phyloP scores from a whole-genome alignment of 768 basidiomycete species.

The Hortiboletus campestris region DNA sequence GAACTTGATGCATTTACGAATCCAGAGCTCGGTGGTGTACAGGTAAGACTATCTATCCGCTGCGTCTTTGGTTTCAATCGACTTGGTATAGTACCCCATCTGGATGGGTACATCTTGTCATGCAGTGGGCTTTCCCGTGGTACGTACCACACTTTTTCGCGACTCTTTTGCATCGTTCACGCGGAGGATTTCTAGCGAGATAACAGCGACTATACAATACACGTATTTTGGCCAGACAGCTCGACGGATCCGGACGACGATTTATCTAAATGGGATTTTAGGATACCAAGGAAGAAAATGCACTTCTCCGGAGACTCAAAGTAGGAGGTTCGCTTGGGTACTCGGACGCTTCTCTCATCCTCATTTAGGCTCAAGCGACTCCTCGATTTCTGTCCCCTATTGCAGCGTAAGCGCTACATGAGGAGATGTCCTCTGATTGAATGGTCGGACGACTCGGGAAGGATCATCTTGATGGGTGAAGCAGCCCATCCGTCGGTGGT shows the following conservation, averaged over 20 bases:
- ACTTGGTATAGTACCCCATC: conserved; percentile 12
- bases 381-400: conserved; percentile 33
- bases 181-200: conserved; percentile 16
- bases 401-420: conserved; percentile 38
- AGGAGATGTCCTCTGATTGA: conserved; percentile 33
- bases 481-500: conserved; percentile 56
- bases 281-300: conserved; percentile 35
- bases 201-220: conserved; percentile 37
- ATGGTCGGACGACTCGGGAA: conserved; percentile 46
- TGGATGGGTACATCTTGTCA: conserved; percentile 21
- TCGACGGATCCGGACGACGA: conserved; percentile 29
- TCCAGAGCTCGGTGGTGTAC: conserved; percentile 10
- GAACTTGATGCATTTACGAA: conserved; percentile 32
- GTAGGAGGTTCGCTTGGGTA: conserved; percentile 23
- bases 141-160: not conserved
- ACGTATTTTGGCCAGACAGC: conserved; percentile 38
- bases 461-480: conserved; percentile 52
- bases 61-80: not conserved
- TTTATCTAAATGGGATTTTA: conserved; percentile 30
- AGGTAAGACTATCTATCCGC: conserved; percentile 5
- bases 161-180: not conserved
- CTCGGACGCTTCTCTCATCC: not conserved
- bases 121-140: conserved; percentile 17
- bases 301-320: conserved; percentile 34
- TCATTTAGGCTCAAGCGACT: conserved; percentile 33